A percentile compares a stretch with the other conserved stretches of the same genome.
phyloP scores from a whole-genome alignment of 208 protist species.

The Trypanosoma rangeli region DNA sequence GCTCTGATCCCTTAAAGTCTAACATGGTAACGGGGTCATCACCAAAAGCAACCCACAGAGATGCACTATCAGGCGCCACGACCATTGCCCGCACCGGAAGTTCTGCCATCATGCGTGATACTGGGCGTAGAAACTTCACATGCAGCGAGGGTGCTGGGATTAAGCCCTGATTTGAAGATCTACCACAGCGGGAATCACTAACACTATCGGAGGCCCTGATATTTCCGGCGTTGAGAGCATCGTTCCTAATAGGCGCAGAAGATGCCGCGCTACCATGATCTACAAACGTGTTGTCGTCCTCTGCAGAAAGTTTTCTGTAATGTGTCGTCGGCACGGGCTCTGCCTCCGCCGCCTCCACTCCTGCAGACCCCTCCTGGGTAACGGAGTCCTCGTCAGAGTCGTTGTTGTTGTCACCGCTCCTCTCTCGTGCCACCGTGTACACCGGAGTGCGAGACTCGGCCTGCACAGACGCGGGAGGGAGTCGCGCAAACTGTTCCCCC shows the following conservation, averaged over 20 bases:
- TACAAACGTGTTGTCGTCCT: conserved; percentile 88
- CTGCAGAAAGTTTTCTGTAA: conserved; percentile 43
- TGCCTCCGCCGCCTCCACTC: background rate
- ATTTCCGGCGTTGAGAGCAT: background rate
- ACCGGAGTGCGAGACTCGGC: conserved; percentile 25
- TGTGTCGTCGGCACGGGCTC: conserved; percentile 35
- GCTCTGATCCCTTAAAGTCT: conserved; percentile 54
- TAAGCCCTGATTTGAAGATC: background rate
- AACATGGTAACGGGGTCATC: conserved; percentile 72
- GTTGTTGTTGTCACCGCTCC: background rate
- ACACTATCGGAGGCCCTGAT: background rate
- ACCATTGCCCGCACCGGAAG: conserved; percentile 58
- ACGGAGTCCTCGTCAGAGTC: conserved; percentile 16
- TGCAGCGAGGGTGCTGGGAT: background rate
- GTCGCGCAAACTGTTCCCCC: conserved; percentile 54
- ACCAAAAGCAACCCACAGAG: conserved; percentile 70
- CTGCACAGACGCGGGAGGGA: conserved; percentile 60
- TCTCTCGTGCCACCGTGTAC: conserved; percentile 31
- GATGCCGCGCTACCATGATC: conserved; percentile 75
- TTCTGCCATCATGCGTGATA: conserved; percentile 58
- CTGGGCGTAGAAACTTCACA: conserved; percentile 25
- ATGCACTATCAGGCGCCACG: conserved; percentile 57
- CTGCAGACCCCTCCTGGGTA: background rate
- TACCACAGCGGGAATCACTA: background rate
- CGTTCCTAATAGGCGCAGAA: conserved; percentile 14